Evolutionary conservation across 495 filamentous ascomycete species (phyloP).

Genomic region (Bathelium albidoporum): DNA sequence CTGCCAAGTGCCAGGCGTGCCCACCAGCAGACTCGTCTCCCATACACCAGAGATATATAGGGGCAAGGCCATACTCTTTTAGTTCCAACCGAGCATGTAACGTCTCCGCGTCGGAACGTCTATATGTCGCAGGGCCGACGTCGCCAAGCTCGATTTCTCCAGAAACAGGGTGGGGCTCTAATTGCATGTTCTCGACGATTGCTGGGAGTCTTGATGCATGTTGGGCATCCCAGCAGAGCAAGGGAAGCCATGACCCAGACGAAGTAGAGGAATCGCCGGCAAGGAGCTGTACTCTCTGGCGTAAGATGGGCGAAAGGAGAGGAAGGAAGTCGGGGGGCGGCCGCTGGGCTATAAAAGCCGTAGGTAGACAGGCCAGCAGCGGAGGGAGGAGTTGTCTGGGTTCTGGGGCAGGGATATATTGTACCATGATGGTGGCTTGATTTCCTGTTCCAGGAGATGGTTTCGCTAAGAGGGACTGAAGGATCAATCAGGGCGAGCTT

Average conservation of each 20-base stretch:
- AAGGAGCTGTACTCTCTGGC: constrained; percentile 73
- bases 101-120: constrained; percentile 75
- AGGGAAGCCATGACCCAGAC: constrained; percentile 70
- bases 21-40: constrained; percentile 57
- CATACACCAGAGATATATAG: constrained; percentile 57
- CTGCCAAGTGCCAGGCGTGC: constrained; percentile 74
- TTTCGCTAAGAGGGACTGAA: neutral
- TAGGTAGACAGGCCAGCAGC: constrained; percentile 76
- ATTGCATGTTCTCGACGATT: constrained; percentile 52
- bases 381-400: constrained; percentile 56
- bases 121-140: constrained; percentile 53
- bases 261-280: constrained; percentile 39
- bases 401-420: constrained; percentile 51
- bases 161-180: constrained; percentile 85
- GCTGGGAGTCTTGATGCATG: constrained; percentile 57
- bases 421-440: constrained; percentile 9
- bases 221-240: constrained; percentile 74
- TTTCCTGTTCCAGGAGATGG: neutral
- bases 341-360: constrained; percentile 64
- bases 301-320: constrained; percentile 79
- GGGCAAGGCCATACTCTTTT: constrained; percentile 32
- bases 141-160: constrained; percentile 78
- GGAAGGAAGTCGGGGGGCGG: constrained; percentile 71
- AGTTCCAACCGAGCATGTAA: constrained; percentile 56
- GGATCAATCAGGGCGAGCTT: neutral